Base-by-base conservation (phyloP, 352 stramenopile genomes). In the Phytophthora rubi region DNA sequence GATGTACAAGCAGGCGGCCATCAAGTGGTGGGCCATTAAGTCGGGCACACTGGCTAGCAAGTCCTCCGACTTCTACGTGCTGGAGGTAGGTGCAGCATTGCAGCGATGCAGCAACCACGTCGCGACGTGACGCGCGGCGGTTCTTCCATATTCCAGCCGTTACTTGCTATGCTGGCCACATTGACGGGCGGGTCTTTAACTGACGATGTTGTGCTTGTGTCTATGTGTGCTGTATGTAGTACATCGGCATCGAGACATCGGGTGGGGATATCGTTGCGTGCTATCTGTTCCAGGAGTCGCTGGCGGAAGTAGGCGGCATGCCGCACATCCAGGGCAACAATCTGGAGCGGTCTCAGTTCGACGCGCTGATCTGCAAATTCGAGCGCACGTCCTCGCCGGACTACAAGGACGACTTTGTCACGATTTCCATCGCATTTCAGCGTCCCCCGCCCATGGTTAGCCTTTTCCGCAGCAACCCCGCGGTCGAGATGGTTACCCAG, bases 11-110 rank as follows among this genome's bases (percentile, higher is more conserved):
- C 89, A 94, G 56, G 86, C 87, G 3, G 75, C 87, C 32, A 94
- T 96, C 73, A 96, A 96, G 77, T 96, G 89, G 89, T 96, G 87
- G 86, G 87, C 89, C 21, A 87, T 94, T 68, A 94, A 94, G 69
- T 96, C 89, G 1, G 86, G 88, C 33, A 78, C 83, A 9, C 73
- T 94, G 13, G 86, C 78, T 39, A 91, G 70, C 74, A 96, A 96
- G 54, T 92, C 89, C 45, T 90, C 84, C 8, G 89, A 96, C 55
- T 94, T 94, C 65, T 94, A 95, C 71, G 84, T 94, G 10, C 72
- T 96, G 45, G 89, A 96, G 76, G 76, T 83, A 70, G 26, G 51
- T 57, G 53, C 65, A 47, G 12, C 39, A 47, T 77, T 59, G 47
- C 45, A 15, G 48, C 44, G n/a, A 45, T 33, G 60, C 47, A 51